Evolutionary conservation across 2,329 filamentous ascomycete genomes (phyloP).

Genomic region (Stagonosporopsis chrysanthemi): DNA sequence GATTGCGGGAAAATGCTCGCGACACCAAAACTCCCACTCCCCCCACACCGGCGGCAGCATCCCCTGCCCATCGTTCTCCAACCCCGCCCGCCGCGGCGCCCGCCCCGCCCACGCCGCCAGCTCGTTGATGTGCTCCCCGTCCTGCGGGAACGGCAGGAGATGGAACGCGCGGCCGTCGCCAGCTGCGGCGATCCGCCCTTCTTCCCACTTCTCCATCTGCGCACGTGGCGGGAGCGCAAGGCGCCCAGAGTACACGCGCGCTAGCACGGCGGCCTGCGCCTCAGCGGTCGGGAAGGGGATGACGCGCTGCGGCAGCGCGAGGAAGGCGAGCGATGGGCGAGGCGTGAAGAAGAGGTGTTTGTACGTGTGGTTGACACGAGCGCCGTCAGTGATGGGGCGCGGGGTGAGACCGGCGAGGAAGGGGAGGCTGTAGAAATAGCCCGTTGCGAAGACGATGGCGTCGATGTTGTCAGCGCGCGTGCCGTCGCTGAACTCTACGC

Average conservation of each 20-base stretch:
- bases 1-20: conserved; percentile 71
- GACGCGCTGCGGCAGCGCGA: conserved; percentile 78
- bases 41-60: conserved; percentile 77
- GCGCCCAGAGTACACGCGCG: conserved; percentile 77
- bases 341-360: conserved; percentile 79
- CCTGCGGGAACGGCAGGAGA: conserved; percentile 64
- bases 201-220: conserved; percentile 76
- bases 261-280: conserved; percentile 77
- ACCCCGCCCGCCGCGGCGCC: conserved; percentile 49
- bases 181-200: conserved; percentile 49
- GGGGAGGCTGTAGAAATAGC: conserved; percentile 85
- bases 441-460: conserved; percentile 83
- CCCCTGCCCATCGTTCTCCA: conserved; percentile 59
- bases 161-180: conserved; percentile 63
- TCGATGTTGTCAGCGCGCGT: conserved; percentile 73
- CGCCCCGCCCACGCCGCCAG: conserved; percentile 68
- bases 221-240: conserved; percentile 67
- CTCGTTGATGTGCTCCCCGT: conserved; percentile 74
- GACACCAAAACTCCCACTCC: conserved; percentile 74
- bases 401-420: conserved; percentile 68
- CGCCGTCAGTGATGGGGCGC: conserved; percentile 71
- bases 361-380: conserved; percentile 75
- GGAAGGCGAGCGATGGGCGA: conserved; percentile 80
- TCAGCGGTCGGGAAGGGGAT: conserved; percentile 87
- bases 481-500: conserved; percentile 72